Evolutionary conservation across 140 eudicot species (phyloP), one percentile per base, ranked within the genome.

Genomic region (Oenanthe javanica): DNA sequence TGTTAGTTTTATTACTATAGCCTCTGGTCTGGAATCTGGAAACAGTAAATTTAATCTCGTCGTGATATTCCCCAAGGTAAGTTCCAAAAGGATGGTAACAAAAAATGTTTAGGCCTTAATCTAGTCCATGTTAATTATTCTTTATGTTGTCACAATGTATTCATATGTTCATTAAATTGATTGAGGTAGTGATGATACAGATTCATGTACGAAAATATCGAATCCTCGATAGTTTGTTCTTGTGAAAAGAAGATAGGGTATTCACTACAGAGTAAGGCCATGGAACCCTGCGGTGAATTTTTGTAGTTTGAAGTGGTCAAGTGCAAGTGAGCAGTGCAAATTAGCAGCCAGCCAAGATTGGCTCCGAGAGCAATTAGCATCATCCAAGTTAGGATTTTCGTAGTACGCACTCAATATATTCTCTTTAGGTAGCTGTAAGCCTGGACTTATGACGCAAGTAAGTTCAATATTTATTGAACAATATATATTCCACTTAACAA

Each of bases 61-160:
- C 6, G 14, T n/a, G 14, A 38, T 23, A 48, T 47, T 48, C 79
- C 8, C 1, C 1, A 0, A 46, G 57, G 8, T 45, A 12, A 49
- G 23, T 13, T 75, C 63, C 79, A 75, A 46, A 43, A 12, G 42
- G 45, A 75, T 19, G 21, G 55, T 19, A 19, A 73, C 77, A 73
- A 73, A 54, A 16, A 1, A 27, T 5, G 3, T 45, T 4, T 23
- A 73, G 6, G 49, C 38, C 54, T 19, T 43, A 2, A 14, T 69
- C 15, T 69, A 36, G 43, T 61, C 70, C 70, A 61, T 61, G 38
- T 61, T n/a, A 31, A 74, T 10, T 74, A 74, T 74, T 74, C 42
- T 74, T 18, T 46, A 73, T 55, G 77, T 10, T 46, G 55, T 73
- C 51, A 18, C 77, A 43, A 0, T 7, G 27, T 61, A 61, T 61